These are phyloP conservation scores for Paecilomyces niveus DNA, from an alignment of 2,329 filamentous ascomycete species.

Conservation along the genomic window DNA sequence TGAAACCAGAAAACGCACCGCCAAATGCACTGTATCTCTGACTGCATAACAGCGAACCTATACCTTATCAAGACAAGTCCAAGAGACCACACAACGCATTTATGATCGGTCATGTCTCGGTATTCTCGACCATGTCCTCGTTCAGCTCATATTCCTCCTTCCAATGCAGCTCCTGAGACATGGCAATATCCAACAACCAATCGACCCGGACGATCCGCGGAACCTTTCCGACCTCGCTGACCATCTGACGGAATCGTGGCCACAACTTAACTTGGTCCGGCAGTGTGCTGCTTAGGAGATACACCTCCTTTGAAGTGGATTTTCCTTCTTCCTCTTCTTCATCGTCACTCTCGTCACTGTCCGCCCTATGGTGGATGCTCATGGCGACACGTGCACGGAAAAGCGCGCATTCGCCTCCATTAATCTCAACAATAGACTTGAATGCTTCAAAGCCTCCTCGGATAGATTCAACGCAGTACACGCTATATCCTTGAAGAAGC, in stretches of 20 bases:
- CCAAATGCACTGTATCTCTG: background rate
- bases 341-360: conserved; percentile 30
- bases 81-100: conserved; percentile 4
- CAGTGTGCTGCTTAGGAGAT: conserved; percentile 66
- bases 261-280: conserved; percentile 67
- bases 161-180: conserved; percentile 75
- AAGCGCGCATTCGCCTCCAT: conserved; percentile 73
- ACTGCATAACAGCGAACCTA: background rate
- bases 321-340: conserved; percentile 59
- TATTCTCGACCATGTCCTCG: conserved; percentile 20
- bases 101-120: conserved; percentile 14
- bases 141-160: conserved; percentile 52
- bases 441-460: conserved; percentile 78
- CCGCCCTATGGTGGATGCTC: conserved; percentile 45
- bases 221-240: conserved; percentile 67
- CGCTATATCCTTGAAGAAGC: conserved; percentile 65
- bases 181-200: conserved; percentile 83
- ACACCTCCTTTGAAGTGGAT: conserved; percentile 63
- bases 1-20: background rate
- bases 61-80: conserved; percentile 1
- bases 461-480: conserved; percentile 79
- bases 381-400: conserved; percentile 68
- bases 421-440: conserved; percentile 76
- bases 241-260: conserved; percentile 73
- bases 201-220: conserved; percentile 76